These are phyloP conservation scores for Eucalyptus microcorys DNA, from an alignment of 345 rosid genomes.

Conservation along the genomic window DNA sequence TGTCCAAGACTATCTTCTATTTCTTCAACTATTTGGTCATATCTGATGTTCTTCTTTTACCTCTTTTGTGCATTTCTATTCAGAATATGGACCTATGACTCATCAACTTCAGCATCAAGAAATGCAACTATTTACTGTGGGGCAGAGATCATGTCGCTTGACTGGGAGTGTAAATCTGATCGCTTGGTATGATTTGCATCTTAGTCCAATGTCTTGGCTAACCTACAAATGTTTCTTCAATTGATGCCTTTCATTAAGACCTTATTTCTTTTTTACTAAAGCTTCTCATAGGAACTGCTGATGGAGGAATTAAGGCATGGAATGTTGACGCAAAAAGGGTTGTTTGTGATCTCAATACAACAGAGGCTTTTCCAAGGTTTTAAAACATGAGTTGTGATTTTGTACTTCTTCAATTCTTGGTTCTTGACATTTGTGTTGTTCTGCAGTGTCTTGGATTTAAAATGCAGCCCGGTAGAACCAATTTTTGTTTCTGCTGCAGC, in stretches of 20 bases:
- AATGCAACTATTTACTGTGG: slow-evolving; percentile 79
- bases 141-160: slow-evolving; percentile 60
- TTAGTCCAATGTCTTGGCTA: background rate
- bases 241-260: background rate
- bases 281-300: slow-evolving; percentile 75
- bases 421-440: background rate
- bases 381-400: background rate
- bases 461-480: slow-evolving; percentile 76
- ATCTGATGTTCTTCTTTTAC: background rate
- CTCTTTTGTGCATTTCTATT: background rate
- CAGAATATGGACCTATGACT: slow-evolving; percentile 73
- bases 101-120: slow-evolving; percentile 55
- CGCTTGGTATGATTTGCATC: slow-evolving; percentile 39
- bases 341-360: slow-evolving; percentile 61
- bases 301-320: slow-evolving; percentile 79
- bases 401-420: background rate
- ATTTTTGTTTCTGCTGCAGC: slow-evolving; percentile 71
- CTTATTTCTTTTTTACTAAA: slow-evolving; percentile 15
- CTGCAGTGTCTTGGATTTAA: slow-evolving; percentile 57
- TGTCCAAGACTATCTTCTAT: background rate
- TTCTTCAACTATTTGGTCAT: background rate
- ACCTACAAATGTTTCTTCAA: background rate
- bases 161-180: slow-evolving; percentile 76
- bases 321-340: slow-evolving; percentile 76
- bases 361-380: slow-evolving; percentile 50